A percentile compares a stretch with the other conserved stretches of the same genome.
phyloP scores from a whole-genome alignment of 345 rosid species.

The Citropsis articulata region DNA sequence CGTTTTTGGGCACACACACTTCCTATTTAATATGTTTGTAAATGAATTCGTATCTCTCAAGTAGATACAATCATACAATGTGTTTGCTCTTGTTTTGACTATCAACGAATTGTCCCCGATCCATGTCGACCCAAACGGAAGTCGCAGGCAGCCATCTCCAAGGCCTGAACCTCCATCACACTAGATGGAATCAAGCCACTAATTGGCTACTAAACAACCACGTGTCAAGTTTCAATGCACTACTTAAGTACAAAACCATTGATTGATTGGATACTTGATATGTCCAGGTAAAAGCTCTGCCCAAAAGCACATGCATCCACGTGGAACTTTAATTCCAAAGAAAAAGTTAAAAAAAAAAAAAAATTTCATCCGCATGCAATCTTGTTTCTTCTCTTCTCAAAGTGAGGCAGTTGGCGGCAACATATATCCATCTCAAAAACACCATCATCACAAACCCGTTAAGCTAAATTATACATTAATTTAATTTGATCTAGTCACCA shows the following conservation, averaged over 20 bases:
- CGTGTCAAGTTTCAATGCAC: background rate
- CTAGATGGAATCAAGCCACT: background rate
- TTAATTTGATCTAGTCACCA: background rate
- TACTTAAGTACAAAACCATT: background rate
- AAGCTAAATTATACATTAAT: background rate
- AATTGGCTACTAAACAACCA: background rate
- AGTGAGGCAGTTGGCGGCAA: background rate
- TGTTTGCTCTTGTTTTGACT: too few species aligned
- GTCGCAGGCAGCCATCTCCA: background rate
- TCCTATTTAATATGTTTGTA: too few species aligned
- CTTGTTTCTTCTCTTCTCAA: background rate
- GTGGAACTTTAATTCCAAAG: background rate
- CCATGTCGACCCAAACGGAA: too few species aligned
- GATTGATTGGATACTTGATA: background rate
- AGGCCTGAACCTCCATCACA: background rate
- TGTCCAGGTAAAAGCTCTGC: background rate
- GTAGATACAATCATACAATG: too few species aligned
- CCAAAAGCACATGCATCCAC: conserved; percentile 1
- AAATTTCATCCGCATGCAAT: background rate
- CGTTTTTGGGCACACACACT: too few species aligned
- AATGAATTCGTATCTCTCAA: too few species aligned
- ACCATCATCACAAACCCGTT: background rate
- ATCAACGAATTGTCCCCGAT: too few species aligned
- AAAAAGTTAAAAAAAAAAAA: too few species aligned
- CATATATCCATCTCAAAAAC: background rate